Evolutionary conservation across 2,329 filamentous ascomycete genomes (phyloP).

Genomic region (Talaromyces amestolkiae): DNA sequence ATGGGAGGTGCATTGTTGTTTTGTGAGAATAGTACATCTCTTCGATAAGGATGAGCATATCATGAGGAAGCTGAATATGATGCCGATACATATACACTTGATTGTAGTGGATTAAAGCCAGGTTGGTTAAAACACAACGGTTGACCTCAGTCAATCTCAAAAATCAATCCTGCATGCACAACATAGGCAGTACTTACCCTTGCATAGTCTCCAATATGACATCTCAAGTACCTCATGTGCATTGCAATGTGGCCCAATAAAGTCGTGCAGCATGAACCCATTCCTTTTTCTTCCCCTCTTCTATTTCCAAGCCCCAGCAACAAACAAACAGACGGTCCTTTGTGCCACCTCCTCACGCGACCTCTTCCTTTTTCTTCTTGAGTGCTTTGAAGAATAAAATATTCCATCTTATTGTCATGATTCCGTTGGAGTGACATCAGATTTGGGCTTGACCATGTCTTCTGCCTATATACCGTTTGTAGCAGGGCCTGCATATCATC

Average conservation of each 20-base stretch:
- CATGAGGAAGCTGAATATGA: background rate
- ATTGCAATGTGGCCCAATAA: constrained; percentile 6
- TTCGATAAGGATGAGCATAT: background rate
- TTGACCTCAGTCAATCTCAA: background rate
- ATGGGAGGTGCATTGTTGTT: background rate
- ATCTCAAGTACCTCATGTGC: constrained; percentile 8
- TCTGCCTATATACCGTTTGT: background rate
- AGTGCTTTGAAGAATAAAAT: background rate
- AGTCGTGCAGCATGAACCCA: background rate
- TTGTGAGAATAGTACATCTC: background rate
- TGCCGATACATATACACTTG: too few relatives aligned
- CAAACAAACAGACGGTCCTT: background rate
- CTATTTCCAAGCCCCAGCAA: background rate
- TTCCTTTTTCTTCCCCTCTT: background rate
- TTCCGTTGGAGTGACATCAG: too few relatives aligned
- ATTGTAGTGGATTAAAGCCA: background rate
- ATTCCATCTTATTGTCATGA: too few relatives aligned
- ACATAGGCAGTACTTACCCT: background rate
- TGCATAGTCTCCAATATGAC: background rate
- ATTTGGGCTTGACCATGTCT: background rate
- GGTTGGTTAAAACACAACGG: background rate
- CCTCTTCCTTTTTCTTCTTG: background rate
- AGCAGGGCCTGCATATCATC: background rate
- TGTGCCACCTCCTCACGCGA: background rate
- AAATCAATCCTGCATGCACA: background rate